Percentiles rank a stretch among this genome's conserved stretches.
Conservation (phyloP, 345 rosid genomes). For the Euphorbia pulcherrima region DNA sequence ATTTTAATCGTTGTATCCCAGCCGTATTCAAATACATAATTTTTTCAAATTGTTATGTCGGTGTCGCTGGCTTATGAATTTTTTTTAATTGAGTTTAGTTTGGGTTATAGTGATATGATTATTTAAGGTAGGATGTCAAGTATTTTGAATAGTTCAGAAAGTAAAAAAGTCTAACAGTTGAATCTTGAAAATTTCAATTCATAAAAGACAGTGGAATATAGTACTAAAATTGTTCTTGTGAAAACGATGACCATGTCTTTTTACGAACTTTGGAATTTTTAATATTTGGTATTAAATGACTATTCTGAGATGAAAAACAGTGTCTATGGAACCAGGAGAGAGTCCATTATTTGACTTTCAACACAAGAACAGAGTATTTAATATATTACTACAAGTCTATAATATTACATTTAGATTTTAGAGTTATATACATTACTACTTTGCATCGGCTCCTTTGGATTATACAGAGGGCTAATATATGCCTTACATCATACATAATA, state of each 20-base stretch:
- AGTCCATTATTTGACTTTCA: neutral
- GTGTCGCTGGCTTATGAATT: neutral
- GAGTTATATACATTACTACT: too few species aligned
- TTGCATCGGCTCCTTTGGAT: neutral
- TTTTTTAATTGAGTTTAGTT: neutral
- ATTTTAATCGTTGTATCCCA: too few species aligned
- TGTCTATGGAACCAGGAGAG: neutral
- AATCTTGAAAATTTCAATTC: constrained; percentile 11
- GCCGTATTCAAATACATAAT: too few species aligned
- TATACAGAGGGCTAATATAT: neutral
- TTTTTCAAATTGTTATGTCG: too few species aligned
- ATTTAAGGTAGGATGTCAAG: constrained; percentile 14
- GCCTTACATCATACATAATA: neutral
- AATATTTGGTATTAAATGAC: too few species aligned
- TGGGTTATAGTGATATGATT: neutral
- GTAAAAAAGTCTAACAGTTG: constrained; percentile 15
- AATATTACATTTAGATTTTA: neutral
- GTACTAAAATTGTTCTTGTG: neutral
- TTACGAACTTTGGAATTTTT: too few species aligned
- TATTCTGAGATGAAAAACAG: too few species aligned
- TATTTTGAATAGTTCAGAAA: neutral
- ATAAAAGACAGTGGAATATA: neutral
- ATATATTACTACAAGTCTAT: neutral
- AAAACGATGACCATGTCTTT: neutral
- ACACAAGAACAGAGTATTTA: neutral